A percentile compares a stretch with the other conserved stretches of the same genome.
phyloP scores from a whole-genome alignment of 192 early-diverging fungal genomes.

The Coemansia sp. region DNA sequence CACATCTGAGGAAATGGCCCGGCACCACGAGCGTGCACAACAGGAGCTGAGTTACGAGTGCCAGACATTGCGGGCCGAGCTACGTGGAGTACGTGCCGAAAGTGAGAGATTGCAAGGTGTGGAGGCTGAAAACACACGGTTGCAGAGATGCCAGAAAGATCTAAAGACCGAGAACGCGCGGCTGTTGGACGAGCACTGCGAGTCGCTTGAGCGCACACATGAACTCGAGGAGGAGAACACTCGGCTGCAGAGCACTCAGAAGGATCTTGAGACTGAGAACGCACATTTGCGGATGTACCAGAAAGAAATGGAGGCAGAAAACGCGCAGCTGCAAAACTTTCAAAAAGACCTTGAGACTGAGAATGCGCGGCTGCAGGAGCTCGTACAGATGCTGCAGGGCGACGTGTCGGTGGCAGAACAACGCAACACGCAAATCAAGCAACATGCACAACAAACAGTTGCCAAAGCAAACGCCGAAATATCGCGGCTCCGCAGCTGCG shows the following conservation, averaged over 20 bases:
- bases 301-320: no score
- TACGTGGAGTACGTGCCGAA: conserved; percentile 6
- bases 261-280: no score
- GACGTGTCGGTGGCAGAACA: conserved; percentile 47
- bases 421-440: conserved; percentile 36
- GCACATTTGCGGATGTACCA: no score
- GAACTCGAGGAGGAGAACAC: conserved; percentile 21
- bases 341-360: conserved; percentile 8
- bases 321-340: no score
- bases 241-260: conserved; percentile 13
- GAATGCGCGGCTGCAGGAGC: conserved; percentile 26
- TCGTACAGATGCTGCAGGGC: conserved; percentile 18
- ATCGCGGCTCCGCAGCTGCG: conserved; percentile 11
- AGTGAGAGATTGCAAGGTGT: neutral
- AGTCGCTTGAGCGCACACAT: conserved; percentile 15
- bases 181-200: conserved; percentile 15
- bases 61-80: conserved; percentile 24
- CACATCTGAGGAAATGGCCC: conserved; percentile 28
- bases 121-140: no score
- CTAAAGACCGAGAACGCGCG: neutral
- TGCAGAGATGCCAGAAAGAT: no score
- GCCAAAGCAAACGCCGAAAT: conserved; percentile 45
- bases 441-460: conserved; percentile 43
- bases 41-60: conserved; percentile 31
- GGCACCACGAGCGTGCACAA: conserved; percentile 29